phyloP scores from a whole-genome alignment of 129 eudicot genomes.

The Centaurea solstitialis region DNA sequence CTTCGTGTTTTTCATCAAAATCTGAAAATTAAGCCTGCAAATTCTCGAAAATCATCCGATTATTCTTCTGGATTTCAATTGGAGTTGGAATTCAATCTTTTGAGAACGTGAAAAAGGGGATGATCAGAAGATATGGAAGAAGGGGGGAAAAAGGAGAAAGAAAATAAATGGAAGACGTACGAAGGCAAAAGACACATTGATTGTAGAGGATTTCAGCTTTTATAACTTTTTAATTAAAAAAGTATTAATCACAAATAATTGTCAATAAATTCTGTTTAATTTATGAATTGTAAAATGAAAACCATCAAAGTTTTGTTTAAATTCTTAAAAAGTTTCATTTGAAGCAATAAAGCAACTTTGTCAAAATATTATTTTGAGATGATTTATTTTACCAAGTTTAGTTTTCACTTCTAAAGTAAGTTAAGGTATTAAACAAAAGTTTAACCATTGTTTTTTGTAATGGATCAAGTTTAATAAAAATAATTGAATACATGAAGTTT shows the following conservation, averaged over 20 bases:
- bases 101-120: conserved; percentile 23
- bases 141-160: conserved; percentile 3
- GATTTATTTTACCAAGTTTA: no score
- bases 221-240: conserved; percentile 10
- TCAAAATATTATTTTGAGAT: no score
- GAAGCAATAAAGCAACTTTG: no score
- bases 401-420: no score
- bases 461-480: no score
- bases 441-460: no score
- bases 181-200: conserved; percentile 39
- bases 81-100: neutral
- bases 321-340: no score
- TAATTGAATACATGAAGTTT: no score
- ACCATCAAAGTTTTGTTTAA: no score
- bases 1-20: neutral
- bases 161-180: conserved; percentile 40
- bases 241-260: neutral
- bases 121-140: neutral
- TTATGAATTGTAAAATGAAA: no score
- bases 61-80: neutral
- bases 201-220: conserved; percentile 53
- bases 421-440: no score
- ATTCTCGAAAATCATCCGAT: neutral
- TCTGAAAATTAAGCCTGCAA: neutral
- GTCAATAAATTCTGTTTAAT: neutral